Conservation (phyloP, 2,329 filamentous ascomycete species). For the Colletotrichum spaethianum region DNA sequence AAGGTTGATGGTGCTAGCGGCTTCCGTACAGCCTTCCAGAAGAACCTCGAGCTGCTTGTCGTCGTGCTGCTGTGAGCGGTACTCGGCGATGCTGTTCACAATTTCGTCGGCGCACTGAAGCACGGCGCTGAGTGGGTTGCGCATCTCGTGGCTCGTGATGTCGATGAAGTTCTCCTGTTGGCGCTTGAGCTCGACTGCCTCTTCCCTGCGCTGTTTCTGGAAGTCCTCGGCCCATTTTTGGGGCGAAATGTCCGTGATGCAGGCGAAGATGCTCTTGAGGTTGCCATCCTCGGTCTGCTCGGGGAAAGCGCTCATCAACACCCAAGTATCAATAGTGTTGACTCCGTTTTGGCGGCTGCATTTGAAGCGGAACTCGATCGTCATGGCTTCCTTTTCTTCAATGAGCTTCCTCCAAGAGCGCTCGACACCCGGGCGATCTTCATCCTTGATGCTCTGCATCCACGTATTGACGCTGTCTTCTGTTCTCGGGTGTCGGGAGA, state of each 20-base stretch:
- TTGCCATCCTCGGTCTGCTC: conserved; percentile 75
- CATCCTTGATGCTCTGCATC: conserved; percentile 80
- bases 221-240: conserved; percentile 89
- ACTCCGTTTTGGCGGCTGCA: conserved; percentile 74
- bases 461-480: conserved; percentile 73
- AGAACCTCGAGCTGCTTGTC: conserved; percentile 62
- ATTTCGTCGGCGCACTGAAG: conserved; percentile 85
- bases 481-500: conserved; percentile 75
- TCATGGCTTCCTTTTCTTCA: conserved; percentile 73
- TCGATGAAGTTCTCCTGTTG: conserved; percentile 82
- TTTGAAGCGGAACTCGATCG: conserved; percentile 83
- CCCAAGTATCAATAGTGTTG: conserved; percentile 79
- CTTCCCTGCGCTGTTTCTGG: conserved; percentile 82
- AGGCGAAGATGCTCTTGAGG: conserved; percentile 83
- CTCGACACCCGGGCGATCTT: conserved; percentile 73
- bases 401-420: conserved; percentile 75
- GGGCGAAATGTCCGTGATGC: conserved; percentile 87
- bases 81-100: conserved; percentile 61
- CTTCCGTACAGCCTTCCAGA: conserved; percentile 74
- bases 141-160: conserved; percentile 82
- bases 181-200: conserved; percentile 84
- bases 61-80: conserved; percentile 51
- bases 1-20: conserved; percentile 84
- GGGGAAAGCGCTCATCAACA: conserved; percentile 82
- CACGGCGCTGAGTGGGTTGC: conserved; percentile 82